Evolutionary conservation across 352 stramenopile species (phyloP), one percentile per base, ranked within the genome.

Genomic region (Blastocystis sp.): DNA sequence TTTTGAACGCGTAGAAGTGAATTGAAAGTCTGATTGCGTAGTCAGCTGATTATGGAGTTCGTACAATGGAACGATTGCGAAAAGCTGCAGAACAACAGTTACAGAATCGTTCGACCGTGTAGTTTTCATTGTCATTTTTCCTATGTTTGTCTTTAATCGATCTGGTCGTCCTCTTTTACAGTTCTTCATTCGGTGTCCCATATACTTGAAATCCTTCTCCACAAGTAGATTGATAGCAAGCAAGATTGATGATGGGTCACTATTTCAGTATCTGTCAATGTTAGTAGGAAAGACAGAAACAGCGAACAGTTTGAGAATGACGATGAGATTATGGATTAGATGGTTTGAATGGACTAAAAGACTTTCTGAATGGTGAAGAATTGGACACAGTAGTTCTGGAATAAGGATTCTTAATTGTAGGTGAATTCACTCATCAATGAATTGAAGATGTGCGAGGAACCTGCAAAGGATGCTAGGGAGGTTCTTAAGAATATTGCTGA

Each of bases 71-170:
- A 16, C 42, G 46, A 43, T 37, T 83, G 51, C 56, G 37, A 37
- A 16, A 43, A 46, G 71, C 71, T 29, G 71, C 71, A 21, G 16
- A 32, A 42, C 0, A 27, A 3, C 71, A 65, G 16, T 24, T 51
- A 52, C 24, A 37, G 27, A 19, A 24, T 32, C 21, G 16, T 29
- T 51, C 29, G n/a, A 49, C 52, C 61, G 24, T 42, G 39, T 51
- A 65, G 16, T 59, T 66, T 19, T 35, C 46, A 29, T 63, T 56
- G 16, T 78, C 37, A 37, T 78, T 54, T 78, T 24, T 24, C 16
- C 24, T 27, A 83, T 83, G 71, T 83, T 83, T 83, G 46, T 61
- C 51, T 42, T 83, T 46, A 29, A 29, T 14, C n/a, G 66, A 49
- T 63, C 52, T 32, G 6, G 3, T 63, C 32, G 27, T 27, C 56